These are phyloP conservation scores for Gillenia trifoliata DNA, from an alignment of 306 rosid species.

Conservation along the genomic window DNA sequence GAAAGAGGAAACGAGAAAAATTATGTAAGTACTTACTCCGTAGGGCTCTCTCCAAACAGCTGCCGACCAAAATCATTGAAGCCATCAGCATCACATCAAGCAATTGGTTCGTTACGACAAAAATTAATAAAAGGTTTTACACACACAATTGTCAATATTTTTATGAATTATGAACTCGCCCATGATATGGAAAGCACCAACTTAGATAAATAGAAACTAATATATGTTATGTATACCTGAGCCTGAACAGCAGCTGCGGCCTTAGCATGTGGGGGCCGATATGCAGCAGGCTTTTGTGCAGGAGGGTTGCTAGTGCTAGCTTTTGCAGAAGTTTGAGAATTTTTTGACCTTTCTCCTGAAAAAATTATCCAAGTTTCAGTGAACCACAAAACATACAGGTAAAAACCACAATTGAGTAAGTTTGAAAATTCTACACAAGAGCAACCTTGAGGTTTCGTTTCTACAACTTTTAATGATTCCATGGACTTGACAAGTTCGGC, in stretches of 20 bases:
- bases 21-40: slow-evolving; percentile 48
- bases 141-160: background rate
- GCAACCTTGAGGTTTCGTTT: slow-evolving; percentile 61
- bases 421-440: slow-evolving; percentile 8
- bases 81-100: slow-evolving; percentile 23
- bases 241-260: slow-evolving; percentile 77
- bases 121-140: background rate
- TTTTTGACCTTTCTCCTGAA: slow-evolving; percentile 62
- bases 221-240: slow-evolving; percentile 44
- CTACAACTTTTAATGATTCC: slow-evolving; percentile 52
- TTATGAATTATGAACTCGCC: background rate
- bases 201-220: background rate
- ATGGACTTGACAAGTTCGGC: slow-evolving; percentile 56
- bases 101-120: background rate
- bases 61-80: slow-evolving; percentile 33
- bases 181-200: background rate
- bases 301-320: slow-evolving; percentile 39
- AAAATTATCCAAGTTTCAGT: slow-evolving; percentile 23
- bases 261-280: slow-evolving; percentile 92
- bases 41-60: slow-evolving; percentile 66
- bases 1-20: background rate
- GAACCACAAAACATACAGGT: slow-evolving; percentile 1
- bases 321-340: slow-evolving; percentile 39
- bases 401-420: slow-evolving; percentile 1
- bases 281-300: slow-evolving; percentile 79